Percentiles rank a stretch among this genome's conserved stretches.
Conservation (phyloP, 2,329 filamentous ascomycete species). For the Xylaria sp. region DNA sequence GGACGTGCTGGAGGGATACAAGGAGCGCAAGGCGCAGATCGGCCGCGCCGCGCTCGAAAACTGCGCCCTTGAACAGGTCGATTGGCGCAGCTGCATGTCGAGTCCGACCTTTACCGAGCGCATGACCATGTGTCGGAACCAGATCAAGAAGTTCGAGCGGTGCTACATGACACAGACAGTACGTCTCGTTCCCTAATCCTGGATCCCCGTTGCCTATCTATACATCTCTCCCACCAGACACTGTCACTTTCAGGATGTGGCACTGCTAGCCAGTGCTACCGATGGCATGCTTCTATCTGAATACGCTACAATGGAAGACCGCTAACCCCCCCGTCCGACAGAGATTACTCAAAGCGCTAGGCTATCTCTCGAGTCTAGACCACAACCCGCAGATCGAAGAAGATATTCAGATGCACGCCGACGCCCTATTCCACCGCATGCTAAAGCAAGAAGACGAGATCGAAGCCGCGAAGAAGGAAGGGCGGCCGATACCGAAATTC, state of each 20-base stretch:
- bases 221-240: too few species aligned
- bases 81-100: constrained; percentile 82
- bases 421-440: constrained; percentile 87
- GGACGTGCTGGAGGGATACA: constrained; percentile 82
- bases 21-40: constrained; percentile 78
- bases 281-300: background rate
- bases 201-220: background rate
- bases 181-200: constrained; percentile 36
- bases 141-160: constrained; percentile 78
- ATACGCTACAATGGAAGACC: background rate
- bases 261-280: background rate
- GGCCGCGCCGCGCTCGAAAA: constrained; percentile 88
- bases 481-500: constrained; percentile 63
- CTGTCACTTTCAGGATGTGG: background rate
- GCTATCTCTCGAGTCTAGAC: constrained; percentile 75
- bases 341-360: constrained; percentile 88
- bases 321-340: constrained; percentile 42
- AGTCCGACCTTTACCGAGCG: constrained; percentile 70
- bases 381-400: constrained; percentile 75
- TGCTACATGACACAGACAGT: constrained; percentile 91
- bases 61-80: constrained; percentile 84
- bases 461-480: constrained; percentile 70
- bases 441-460: constrained; percentile 77
- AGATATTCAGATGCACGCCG: constrained; percentile 93
- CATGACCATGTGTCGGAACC: constrained; percentile 79